These are phyloP conservation scores for Kurtzmaniella quercitrusa DNA, from an alignment of 1,139 yeast genomes.

Conservation along the genomic window DNA sequence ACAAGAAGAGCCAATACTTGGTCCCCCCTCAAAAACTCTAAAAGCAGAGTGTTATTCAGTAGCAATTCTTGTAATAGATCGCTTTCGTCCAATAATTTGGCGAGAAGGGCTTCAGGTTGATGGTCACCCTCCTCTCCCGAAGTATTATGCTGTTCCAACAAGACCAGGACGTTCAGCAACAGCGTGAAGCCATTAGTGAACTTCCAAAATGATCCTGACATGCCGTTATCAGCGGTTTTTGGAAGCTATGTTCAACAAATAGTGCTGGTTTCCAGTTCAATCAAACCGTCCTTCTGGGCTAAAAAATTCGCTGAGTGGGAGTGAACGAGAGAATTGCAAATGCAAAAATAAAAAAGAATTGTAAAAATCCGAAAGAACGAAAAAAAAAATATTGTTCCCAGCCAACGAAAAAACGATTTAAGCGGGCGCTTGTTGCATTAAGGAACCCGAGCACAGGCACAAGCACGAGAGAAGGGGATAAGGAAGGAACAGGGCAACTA, in stretches of 20 bases:
- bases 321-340: background rate
- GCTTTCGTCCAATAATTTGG: constrained; percentile 76
- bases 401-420: background rate
- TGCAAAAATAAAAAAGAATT: background rate
- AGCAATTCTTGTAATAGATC: constrained; percentile 81
- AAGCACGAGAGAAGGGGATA: no score
- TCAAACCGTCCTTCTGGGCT: background rate
- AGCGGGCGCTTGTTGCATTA: background rate
- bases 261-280: background rate
- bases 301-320: background rate
- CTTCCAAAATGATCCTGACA: constrained; percentile 90
- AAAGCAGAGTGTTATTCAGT: constrained; percentile 75
- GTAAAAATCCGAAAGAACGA: background rate
- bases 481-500: no score
- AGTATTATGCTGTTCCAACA: constrained; percentile 55
- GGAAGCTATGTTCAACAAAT: background rate
- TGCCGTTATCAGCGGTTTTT: constrained; percentile 14
- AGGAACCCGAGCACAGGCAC: background rate
- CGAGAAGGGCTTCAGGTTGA: constrained; percentile 33
- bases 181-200: constrained; percentile 82
- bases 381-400: background rate
- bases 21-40: constrained; percentile 78
- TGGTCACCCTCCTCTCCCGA: constrained; percentile 17
- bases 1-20: constrained; percentile 63
- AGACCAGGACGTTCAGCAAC: constrained; percentile 66